phyloP scores from a whole-genome alignment of 2,329 filamentous ascomycete species.

The Lomentospora prolificans region DNA sequence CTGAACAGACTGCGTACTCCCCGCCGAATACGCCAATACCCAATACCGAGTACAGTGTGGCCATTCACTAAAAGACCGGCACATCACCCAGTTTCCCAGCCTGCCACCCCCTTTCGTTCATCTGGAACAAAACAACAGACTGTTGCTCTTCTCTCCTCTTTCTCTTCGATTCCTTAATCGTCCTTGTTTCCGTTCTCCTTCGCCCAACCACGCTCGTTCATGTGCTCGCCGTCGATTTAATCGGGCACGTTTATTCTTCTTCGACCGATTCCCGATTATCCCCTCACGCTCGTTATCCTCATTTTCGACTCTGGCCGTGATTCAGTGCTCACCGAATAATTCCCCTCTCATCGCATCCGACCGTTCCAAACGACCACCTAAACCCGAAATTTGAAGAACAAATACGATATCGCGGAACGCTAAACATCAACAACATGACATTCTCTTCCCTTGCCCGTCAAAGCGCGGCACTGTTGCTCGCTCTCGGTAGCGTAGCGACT shows the following conservation, averaged over 20 bases:
- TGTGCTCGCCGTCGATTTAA: not conserved
- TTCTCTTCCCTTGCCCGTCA: slow-evolving; percentile 7
- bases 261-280: not conserved
- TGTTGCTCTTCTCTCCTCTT: not conserved
- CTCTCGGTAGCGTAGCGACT: slow-evolving; percentile 15
- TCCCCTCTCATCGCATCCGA: too few relatives aligned
- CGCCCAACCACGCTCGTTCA: slow-evolving; percentile 1
- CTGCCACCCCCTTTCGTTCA: not conserved
- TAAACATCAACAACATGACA: slow-evolving; percentile 2
- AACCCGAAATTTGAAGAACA: not conserved
- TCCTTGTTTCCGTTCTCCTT: not conserved
- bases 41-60: too few relatives aligned
- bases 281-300: not conserved
- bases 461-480: slow-evolving; percentile 9
- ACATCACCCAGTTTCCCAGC: not conserved
- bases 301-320: not conserved
- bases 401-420: not conserved
- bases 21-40: too few relatives aligned
- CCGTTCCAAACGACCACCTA: too few relatives aligned
- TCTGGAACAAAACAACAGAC: not conserved
- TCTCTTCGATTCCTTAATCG: not conserved
- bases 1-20: too few relatives aligned
- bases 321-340: too few relatives aligned
- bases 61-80: not conserved
- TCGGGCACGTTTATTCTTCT: not conserved